Conservation (phyloP, 257 asterid species). For the Forsythia suspensa region DNA sequence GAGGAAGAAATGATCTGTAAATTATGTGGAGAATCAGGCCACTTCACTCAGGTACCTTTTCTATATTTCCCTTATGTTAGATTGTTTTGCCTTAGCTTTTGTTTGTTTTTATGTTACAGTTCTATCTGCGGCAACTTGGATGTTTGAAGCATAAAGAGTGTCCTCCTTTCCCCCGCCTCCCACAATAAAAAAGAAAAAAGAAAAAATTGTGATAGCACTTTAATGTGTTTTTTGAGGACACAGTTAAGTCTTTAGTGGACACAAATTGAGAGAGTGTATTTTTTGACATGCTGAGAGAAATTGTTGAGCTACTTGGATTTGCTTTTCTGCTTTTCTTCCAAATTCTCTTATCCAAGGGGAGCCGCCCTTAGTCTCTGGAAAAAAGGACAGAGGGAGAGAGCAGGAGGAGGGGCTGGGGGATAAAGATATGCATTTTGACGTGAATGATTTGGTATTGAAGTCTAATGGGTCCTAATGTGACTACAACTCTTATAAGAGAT, state of each 20-base stretch:
- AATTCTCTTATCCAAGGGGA: conserved; percentile 5
- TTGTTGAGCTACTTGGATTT: conserved; percentile 2
- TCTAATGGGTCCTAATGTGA: not conserved
- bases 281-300: not conserved
- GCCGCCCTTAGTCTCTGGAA: not conserved
- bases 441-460: not conserved
- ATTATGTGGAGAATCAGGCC: conserved; percentile 97
- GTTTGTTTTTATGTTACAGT: not conserved
- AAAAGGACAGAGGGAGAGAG: not conserved
- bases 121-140: not conserved
- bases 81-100: conserved; percentile 4
- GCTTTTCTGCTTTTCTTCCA: conserved; percentile 8
- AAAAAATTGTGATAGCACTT: not conserved
- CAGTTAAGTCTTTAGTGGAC: not conserved
- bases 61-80: not conserved
- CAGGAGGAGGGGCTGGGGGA: not conserved
- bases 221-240: not conserved
- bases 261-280: not conserved
- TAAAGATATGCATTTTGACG: not conserved
- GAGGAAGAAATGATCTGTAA: conserved; percentile 98
- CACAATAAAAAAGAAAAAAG: not conserved
- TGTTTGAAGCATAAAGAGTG: not conserved
- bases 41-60: conserved; percentile 84
- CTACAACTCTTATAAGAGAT: not conserved
- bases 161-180: not conserved